A percentile compares a stretch with the other conserved stretches of the same genome.
Conservation (phyloP, 108 stramenopile species). For the Seminavis robusta region DNA sequence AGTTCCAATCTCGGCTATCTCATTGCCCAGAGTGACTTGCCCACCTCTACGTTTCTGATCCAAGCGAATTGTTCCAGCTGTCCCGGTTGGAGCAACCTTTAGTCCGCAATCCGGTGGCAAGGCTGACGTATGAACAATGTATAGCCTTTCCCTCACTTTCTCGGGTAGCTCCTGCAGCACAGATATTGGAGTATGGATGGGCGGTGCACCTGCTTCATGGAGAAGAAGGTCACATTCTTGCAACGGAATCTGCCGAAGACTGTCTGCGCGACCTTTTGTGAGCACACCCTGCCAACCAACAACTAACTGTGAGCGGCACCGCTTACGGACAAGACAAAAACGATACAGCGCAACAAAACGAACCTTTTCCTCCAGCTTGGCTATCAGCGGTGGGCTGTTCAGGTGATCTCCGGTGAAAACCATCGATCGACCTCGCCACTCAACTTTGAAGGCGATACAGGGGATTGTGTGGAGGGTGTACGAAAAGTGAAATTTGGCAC, state of each 20-base stretch:
- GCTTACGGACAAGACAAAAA: background rate
- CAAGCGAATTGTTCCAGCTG: conserved; percentile 67
- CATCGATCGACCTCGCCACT: conserved; percentile 74
- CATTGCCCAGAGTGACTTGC: no score
- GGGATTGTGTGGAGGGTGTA: conserved; percentile 88
- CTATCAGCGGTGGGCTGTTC: conserved; percentile 67
- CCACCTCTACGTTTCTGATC: no score
- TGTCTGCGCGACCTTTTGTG: conserved; percentile 60
- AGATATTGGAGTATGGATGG: conserved; percentile 83
- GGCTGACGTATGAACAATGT: conserved; percentile 76
- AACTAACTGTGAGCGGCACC: no score
- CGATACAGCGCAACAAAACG: no score
- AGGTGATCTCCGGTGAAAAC: conserved; percentile 88
- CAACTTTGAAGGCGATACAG: conserved; percentile 82
- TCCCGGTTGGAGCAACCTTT: conserved; percentile 72
- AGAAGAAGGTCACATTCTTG: conserved; percentile 80
- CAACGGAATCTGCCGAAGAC: conserved; percentile 68
- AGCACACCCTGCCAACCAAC: conserved; percentile 50
- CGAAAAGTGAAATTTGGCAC: conserved; percentile 78
- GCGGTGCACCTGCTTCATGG: conserved; percentile 86
- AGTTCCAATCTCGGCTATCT: conserved; percentile 1
- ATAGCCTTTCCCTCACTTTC: conserved; percentile 63
- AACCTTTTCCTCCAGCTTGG: conserved; percentile 50
- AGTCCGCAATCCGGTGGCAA: conserved; percentile 47
- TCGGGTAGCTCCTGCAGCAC: conserved; percentile 61